These are phyloP conservation scores for Fraxinus floribunda DNA, from an alignment of 305 asterid genomes.

Conservation along the genomic window DNA sequence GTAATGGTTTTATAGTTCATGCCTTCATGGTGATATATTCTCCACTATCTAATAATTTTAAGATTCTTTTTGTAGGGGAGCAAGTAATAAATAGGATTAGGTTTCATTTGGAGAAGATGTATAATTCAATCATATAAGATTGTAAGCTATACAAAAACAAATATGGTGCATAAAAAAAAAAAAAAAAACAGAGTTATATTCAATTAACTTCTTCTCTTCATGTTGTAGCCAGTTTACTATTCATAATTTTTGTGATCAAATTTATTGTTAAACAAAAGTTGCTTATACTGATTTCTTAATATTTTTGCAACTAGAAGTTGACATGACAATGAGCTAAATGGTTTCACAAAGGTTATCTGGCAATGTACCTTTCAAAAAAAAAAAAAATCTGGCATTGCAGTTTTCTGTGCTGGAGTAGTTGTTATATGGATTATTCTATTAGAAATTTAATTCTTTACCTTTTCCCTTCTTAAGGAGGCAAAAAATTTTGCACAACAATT, in stretches of 20 bases:
- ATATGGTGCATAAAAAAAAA: neutral
- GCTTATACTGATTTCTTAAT: conserved; percentile 1
- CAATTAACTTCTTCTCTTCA: neutral
- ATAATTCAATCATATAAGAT: neutral
- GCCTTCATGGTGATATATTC: neutral
- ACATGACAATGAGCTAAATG: conserved; percentile 6
- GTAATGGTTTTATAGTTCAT: neutral
- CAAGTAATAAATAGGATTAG: conserved; percentile 7
- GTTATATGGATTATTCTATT: neutral
- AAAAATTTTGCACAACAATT: conserved; percentile 75
- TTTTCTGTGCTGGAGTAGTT: conserved; percentile 2
- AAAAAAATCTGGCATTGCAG: no score
- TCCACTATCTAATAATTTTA: neutral
- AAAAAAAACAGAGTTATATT: neutral
- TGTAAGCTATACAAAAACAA: neutral
- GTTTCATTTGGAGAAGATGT: neutral
- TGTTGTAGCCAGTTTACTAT: neutral
- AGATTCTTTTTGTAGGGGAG: conserved; percentile 4
- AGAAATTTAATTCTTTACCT: conserved; percentile 6
- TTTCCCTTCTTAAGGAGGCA: conserved; percentile 59
- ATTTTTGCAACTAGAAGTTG: conserved; percentile 9
- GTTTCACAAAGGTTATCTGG: neutral
- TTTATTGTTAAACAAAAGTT: conserved; percentile 10
- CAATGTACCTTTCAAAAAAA: neutral
- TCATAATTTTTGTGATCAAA: conserved; percentile 17